Conservation (phyloP, 768 basidiomycete species). For the Exidia glandulosa region DNA sequence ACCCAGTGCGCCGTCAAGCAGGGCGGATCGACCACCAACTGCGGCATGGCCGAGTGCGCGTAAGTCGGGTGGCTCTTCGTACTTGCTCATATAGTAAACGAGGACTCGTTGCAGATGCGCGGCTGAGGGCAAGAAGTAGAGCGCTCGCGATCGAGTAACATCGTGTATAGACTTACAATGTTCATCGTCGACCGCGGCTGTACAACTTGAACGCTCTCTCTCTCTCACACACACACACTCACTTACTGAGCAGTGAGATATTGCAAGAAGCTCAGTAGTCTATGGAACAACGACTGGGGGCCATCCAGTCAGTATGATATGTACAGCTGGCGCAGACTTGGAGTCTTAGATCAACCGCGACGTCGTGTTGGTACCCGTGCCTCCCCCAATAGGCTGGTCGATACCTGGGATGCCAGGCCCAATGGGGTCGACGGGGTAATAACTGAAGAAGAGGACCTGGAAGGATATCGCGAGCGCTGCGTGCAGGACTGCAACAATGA, state of each 20-base stretch:
- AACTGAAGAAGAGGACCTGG: slow-evolving; percentile 67
- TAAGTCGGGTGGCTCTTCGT: neutral
- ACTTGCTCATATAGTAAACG: neutral
- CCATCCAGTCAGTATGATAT: no score
- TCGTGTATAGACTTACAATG: no score
- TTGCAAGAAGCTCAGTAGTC: no score
- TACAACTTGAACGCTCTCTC: no score
- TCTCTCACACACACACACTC: no score
- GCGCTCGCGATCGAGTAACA: no score
- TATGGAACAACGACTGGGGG: no score
- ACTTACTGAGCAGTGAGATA: no score
- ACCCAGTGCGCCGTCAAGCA: neutral
- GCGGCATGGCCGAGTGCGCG: neutral
- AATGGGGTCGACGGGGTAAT: slow-evolving; percentile 35
- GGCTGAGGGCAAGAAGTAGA: neutral
- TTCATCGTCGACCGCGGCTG: no score
- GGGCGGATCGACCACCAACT: neutral
- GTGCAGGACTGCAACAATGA: slow-evolving; percentile 66
- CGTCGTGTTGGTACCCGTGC: neutral
- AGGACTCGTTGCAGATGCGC: neutral
- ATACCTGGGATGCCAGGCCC: slow-evolving; percentile 11
- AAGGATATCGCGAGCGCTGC: slow-evolving; percentile 73
- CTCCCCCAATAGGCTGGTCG: neutral
- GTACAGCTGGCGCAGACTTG: no score
- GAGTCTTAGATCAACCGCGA: neutral